These are phyloP conservation scores for Geranium brycei DNA, from an alignment of 345 rosid genomes.

Conservation along the genomic window DNA sequence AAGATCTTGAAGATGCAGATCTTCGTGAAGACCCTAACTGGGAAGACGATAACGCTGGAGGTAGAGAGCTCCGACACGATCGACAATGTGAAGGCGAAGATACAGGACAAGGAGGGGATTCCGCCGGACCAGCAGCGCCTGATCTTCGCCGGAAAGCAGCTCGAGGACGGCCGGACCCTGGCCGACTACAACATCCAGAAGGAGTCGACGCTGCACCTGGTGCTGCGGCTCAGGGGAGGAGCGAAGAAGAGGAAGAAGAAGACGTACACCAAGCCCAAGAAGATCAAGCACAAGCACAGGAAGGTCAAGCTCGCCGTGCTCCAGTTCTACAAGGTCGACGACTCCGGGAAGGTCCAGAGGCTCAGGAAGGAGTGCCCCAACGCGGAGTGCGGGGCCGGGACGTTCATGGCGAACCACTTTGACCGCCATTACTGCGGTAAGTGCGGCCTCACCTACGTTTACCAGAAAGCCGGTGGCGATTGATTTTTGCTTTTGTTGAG, in stretches of 20 bases:
- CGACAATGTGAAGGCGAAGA: too few relatives aligned
- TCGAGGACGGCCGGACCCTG: slow-evolving; percentile 13
- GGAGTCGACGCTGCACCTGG: slow-evolving; percentile 19
- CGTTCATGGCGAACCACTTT: slow-evolving; percentile 34
- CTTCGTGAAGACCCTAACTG: slow-evolving; percentile 72
- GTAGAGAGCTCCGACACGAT: too few relatives aligned
- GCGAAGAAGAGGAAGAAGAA: slow-evolving; percentile 45
- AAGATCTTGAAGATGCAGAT: slow-evolving; percentile 39
- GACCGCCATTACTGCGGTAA: slow-evolving; percentile 67
- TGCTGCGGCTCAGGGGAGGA: slow-evolving; percentile 15
- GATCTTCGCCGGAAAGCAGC: too few relatives aligned
- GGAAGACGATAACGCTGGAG: too few relatives aligned
- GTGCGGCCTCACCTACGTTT: slow-evolving; percentile 59
- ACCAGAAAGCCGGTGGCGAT: slow-evolving; percentile 54
- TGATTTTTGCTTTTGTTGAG: not conserved
- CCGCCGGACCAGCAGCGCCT: too few relatives aligned
- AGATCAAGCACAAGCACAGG: too few relatives aligned
- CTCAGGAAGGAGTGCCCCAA: too few relatives aligned
- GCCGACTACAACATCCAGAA: slow-evolving; percentile 19
- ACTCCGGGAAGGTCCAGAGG: too few relatives aligned
- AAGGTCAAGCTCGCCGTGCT: too few relatives aligned
- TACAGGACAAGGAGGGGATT: too few relatives aligned
- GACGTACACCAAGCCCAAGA: slow-evolving; percentile 16
- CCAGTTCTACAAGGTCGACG: too few relatives aligned
- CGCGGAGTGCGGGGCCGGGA: too few relatives aligned